A percentile compares a stretch with the other conserved stretches of the same genome.
Evolutionary conservation across 139 green algal species (phyloP).

Genomic region (Chlorella sp.): DNA sequence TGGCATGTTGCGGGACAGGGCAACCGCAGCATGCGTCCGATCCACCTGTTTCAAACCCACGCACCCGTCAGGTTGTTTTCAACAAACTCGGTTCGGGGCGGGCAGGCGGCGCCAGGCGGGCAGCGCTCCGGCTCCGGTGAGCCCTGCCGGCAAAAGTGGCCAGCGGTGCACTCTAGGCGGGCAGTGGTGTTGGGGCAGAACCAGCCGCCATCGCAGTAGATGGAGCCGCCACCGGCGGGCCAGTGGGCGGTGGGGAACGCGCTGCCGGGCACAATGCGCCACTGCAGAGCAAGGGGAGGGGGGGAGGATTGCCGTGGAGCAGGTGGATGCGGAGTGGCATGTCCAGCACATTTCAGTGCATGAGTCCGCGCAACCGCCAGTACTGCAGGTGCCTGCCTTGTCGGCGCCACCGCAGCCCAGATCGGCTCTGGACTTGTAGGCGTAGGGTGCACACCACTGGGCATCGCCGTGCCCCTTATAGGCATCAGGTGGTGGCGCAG

Average conservation of each 20-base stretch:
- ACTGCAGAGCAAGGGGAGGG: constrained; percentile 9
- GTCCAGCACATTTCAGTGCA: too few species aligned
- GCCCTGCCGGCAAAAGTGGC: constrained; percentile 58
- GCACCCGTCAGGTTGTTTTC: constrained; percentile 45
- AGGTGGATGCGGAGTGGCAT: too few species aligned
- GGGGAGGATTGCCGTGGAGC: too few species aligned
- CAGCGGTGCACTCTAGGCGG: constrained; percentile 35
- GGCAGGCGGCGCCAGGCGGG: constrained; percentile 55
- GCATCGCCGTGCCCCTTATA: constrained; percentile 14
- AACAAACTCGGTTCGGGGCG: constrained; percentile 45
- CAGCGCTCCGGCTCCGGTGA: constrained; percentile 32
- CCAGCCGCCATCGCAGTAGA: constrained; percentile 52
- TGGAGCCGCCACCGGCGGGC: constrained; percentile 38
- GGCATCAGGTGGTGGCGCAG: constrained; percentile 36
- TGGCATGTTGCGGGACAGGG: neutral
- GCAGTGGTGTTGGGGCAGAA: constrained; percentile 61
- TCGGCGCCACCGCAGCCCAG: constrained; percentile 68
- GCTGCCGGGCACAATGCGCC: constrained; percentile 53
- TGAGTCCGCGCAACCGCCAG: neutral
- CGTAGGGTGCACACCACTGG: constrained; percentile 66
- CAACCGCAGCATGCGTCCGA: neutral
- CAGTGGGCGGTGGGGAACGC: constrained; percentile 52
- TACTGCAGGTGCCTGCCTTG: constrained; percentile 31
- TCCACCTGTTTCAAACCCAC: neutral
- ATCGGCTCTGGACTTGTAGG: constrained; percentile 52